Conservation (phyloP, 139 green algal species). For the Diplosphaera chodatii region DNA sequence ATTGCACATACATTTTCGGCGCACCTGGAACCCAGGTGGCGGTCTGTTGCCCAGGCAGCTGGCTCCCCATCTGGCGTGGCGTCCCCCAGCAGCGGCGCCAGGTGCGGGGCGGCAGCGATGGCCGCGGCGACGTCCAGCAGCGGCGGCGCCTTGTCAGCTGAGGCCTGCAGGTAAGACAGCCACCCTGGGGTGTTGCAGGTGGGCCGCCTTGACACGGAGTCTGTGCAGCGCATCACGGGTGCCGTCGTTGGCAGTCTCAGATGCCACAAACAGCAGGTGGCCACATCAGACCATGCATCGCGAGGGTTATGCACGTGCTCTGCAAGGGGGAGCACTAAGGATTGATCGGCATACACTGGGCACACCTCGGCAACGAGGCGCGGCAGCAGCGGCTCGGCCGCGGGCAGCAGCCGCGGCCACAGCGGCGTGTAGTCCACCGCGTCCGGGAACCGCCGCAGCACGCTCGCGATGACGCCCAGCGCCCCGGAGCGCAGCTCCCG, state of each 20-base stretch:
- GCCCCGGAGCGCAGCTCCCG: constrained; percentile 33
- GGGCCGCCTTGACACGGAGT: too few relatives aligned
- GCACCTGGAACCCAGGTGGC: constrained; percentile 6
- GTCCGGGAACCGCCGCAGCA: constrained; percentile 48
- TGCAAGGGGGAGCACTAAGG: too few relatives aligned
- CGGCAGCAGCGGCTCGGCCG: constrained; percentile 39
- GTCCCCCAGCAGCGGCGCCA: constrained; percentile 58
- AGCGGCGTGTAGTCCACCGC: constrained; percentile 41
- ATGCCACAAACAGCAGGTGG: too few relatives aligned
- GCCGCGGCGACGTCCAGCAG: constrained; percentile 48
- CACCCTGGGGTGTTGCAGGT: too few relatives aligned
- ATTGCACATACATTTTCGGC: too few relatives aligned
- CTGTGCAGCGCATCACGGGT: too few relatives aligned
- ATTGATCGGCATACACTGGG: too few relatives aligned
- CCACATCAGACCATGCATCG: too few relatives aligned
- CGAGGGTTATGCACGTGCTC: too few relatives aligned
- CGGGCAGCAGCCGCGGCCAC: constrained; percentile 56
- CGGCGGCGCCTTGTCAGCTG: constrained; percentile 34
- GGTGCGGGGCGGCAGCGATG: constrained; percentile 38
- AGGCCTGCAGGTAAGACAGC: too few relatives aligned
- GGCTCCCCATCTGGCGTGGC: not conserved
- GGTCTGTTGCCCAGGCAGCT: not conserved
- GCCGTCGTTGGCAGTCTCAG: too few relatives aligned
- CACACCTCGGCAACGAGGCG: constrained; percentile 48
- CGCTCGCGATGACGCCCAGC: constrained; percentile 50